A percentile compares a stretch with the other conserved stretches of the same genome.
Evolutionary conservation across 768 basidiomycete species (phyloP).

Genomic region (Lactarius sanguifluus): DNA sequence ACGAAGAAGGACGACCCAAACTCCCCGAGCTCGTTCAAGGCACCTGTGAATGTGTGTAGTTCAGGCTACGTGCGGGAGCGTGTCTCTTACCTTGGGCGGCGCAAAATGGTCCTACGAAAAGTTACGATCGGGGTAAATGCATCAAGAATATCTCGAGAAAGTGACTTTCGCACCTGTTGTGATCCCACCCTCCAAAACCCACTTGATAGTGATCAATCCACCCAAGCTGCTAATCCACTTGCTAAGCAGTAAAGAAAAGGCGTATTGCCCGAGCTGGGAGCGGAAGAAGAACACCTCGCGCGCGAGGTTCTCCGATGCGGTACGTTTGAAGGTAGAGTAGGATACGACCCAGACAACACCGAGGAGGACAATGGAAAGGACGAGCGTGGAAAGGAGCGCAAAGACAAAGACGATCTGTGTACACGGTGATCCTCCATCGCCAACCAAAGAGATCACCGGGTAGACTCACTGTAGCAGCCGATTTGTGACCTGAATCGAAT

Average conservation of each 20-base stretch:
- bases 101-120: conserved; percentile 38
- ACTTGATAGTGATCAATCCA: conserved; percentile 54
- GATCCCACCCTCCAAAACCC: conserved; percentile 48
- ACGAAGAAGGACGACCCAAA: conserved; percentile 65
- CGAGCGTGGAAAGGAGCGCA: conserved; percentile 23
- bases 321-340: conserved; percentile 38
- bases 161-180: conserved; percentile 44
- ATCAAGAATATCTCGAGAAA: not conserved
- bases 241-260: conserved; percentile 58
- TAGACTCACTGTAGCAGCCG: conserved; percentile 16
- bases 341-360: not conserved
- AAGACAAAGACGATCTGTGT: conserved; percentile 14
- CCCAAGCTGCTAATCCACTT: conserved; percentile 54
- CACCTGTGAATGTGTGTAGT: conserved; percentile 40
- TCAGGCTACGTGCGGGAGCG: conserved; percentile 10
- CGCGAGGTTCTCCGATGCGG: conserved; percentile 27
- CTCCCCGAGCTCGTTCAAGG: conserved; percentile 61
- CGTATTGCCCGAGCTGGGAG: conserved; percentile 69
- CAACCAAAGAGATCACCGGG: not conserved
- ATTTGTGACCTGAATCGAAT: conserved; percentile 9
- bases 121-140: conserved; percentile 29
- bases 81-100: conserved; percentile 54
- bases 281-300: conserved; percentile 63
- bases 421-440: not conserved
- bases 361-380: conserved; percentile 26